Evolutionary conservation across 2,329 filamentous ascomycete genomes (phyloP), one percentile per base, ranked within the genome.

Genomic region (Aspergillus ruber): DNA sequence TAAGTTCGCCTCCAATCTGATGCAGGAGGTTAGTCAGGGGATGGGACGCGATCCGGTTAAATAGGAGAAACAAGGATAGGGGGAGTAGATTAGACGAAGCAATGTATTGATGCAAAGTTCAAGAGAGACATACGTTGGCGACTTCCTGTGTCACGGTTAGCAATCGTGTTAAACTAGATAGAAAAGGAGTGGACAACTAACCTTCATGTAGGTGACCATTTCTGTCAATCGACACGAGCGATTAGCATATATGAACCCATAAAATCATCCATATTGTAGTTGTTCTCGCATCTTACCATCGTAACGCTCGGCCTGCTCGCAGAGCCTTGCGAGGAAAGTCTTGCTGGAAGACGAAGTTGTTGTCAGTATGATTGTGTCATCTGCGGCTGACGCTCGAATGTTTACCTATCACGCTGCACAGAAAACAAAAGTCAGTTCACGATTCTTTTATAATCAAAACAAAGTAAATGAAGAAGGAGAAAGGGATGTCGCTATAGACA

Each of bases 281-380:
- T 12, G 10, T 21, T 15, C 36, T 20, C 36, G 12, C 25, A 29
- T 49, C 80, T 74, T 72, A 83, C 81, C 93, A 91, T 98, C 91
- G 79, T 98, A 98, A 72, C 91, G 91, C 83, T 97, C 93, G 73
- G 93, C 93, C 85, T 98, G 93, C 88, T 97, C 93, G 82, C 93
- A 97, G 73, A 98, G 90, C 80, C 93, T 86, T 76, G 93, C 93
- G 75, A 97, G 89, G 83, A 97, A 97, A 72, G 93, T 97, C 86
- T 97, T 97, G 86, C 90, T 95, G 73, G 71, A 56, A 51, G 55
- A 55, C 10, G 17, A 39, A 12, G 50, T 48, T 51, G 40, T 48
- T 29, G 66, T 77, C 60, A 76, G 67, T 64, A 49, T 41, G 46
- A 43, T 47, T 15, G 36, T 59, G 52, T 56, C 46, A 55, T 49